A percentile compares a stretch with the other conserved stretches of the same genome.
Evolutionary conservation across 768 basidiomycete genomes (phyloP).

Genomic region (Mycena metata): DNA sequence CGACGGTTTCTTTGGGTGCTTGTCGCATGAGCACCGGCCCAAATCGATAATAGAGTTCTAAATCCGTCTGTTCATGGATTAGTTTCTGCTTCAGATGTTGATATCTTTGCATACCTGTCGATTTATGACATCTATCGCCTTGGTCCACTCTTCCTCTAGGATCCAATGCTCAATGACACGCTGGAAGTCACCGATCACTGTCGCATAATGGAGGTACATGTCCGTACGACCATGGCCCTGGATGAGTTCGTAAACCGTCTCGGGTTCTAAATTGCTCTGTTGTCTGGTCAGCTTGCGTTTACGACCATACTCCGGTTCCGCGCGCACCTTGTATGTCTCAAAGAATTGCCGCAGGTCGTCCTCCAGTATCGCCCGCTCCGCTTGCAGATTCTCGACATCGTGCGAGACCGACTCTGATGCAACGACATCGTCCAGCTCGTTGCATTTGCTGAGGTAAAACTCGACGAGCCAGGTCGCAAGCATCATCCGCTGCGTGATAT

Average conservation of each 20-base stretch:
- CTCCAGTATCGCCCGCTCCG: slow-evolving; percentile 86
- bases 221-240: slow-evolving; percentile 94
- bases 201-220: slow-evolving; percentile 92
- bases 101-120: slow-evolving; percentile 72
- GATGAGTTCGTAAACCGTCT: slow-evolving; percentile 93
- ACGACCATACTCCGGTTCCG: background rate
- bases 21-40: slow-evolving; percentile 89
- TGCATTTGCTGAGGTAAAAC: slow-evolving; percentile 96
- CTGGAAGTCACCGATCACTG: slow-evolving; percentile 81
- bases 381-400: slow-evolving; percentile 86
- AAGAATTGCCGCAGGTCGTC: slow-evolving; percentile 96
- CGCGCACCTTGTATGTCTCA: slow-evolving; percentile 88
- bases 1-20: slow-evolving; percentile 90
- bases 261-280: slow-evolving; percentile 86
- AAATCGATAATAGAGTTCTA: slow-evolving; percentile 94
- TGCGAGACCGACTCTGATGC: slow-evolving; percentile 87
- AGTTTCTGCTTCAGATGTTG: slow-evolving; percentile 15
- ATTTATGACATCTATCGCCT: slow-evolving; percentile 91
- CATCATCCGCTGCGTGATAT: slow-evolving; percentile 95
- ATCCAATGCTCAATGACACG: slow-evolving; percentile 95
- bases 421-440: slow-evolving; percentile 94
- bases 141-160: slow-evolving; percentile 91
- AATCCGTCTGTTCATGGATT: slow-evolving; percentile 67
- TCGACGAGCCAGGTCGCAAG: slow-evolving; percentile 98
- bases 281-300: slow-evolving; percentile 2